Percentiles rank a stretch among this genome's conserved stretches.
phyloP scores from a whole-genome alignment of 768 basidiomycete species.

The Amyloporia xantha region DNA sequence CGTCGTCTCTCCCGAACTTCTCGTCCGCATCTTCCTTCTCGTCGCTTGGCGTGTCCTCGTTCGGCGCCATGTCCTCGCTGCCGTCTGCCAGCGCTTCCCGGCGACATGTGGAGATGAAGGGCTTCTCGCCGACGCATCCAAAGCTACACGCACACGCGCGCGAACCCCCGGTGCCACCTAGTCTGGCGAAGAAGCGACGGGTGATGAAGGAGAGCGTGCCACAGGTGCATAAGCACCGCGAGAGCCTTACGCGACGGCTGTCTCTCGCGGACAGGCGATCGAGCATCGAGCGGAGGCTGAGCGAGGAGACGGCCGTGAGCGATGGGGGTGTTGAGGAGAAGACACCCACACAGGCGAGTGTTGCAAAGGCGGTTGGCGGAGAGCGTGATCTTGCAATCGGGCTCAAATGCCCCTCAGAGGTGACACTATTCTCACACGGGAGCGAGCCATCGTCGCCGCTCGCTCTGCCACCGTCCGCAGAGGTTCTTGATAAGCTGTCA shows the following conservation, averaged over 20 bases:
- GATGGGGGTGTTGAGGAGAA: background rate
- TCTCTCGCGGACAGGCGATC: too few relatives aligned
- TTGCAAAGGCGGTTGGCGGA: background rate
- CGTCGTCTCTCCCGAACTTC: slow-evolving; percentile 7
- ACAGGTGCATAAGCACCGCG: background rate
- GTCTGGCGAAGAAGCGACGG: slow-evolving; percentile 14
- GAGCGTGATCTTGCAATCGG: background rate
- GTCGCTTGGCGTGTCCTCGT: background rate
- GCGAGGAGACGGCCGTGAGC: slow-evolving; percentile 8
- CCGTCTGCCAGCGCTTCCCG: background rate
- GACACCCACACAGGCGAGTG: background rate
- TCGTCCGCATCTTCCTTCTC: slow-evolving; percentile 2
- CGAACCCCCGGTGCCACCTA: slow-evolving; percentile 18
- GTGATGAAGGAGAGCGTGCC: background rate
- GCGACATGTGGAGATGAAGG: background rate
- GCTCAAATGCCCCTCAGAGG: background rate
- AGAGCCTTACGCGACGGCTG: background rate
- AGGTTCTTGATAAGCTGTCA: too few relatives aligned
- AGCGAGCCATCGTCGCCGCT: background rate
- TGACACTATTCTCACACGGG: background rate
- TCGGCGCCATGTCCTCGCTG: background rate
- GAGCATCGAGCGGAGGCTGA: slow-evolving; percentile 1
- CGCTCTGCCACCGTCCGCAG: background rate
- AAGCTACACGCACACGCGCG: slow-evolving; percentile 10
- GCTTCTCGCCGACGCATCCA: slow-evolving; percentile 13